phyloP scores from a whole-genome alignment of 352 stramenopile species.

The Globisporangium cylindrosporum region DNA sequence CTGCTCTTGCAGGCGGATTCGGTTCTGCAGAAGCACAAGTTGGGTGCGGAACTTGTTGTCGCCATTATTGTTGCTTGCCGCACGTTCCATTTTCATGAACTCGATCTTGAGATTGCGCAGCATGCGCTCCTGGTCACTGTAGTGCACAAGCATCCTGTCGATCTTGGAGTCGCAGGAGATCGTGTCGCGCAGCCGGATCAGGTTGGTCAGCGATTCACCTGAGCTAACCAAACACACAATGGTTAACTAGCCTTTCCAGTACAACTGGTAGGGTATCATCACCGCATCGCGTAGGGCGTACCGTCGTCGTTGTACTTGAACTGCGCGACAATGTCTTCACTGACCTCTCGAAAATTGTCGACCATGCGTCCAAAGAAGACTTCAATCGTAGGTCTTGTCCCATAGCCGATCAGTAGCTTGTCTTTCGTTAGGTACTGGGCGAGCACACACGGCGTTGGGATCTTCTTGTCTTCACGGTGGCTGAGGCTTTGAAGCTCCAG shows the following conservation, averaged over 20 bases:
- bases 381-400: conserved; percentile 24
- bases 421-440: conserved; percentile 41
- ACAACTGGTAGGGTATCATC: background rate
- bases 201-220: conserved; percentile 63
- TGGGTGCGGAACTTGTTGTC: conserved; percentile 57
- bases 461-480: background rate
- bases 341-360: conserved; percentile 45
- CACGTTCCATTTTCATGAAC: conserved; percentile 53
- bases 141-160: conserved; percentile 31
- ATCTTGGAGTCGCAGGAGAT: conserved; percentile 64
- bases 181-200: conserved; percentile 70
- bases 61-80: conserved; percentile 17
- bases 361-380: conserved; percentile 43
- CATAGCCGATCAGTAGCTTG: conserved; percentile 13
- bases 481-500: conserved; percentile 5
- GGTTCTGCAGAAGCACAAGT: conserved; percentile 54
- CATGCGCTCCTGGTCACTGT: conserved; percentile 46
- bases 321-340: conserved; percentile 70
- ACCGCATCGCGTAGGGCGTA: conserved; percentile 10
- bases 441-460: conserved; percentile 24
- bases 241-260: background rate
- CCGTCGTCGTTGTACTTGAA: conserved; percentile 85
- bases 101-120: conserved; percentile 65
- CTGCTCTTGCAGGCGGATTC: conserved; percentile 54
- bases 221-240: conserved; percentile 14